Conservation (phyloP, 2,329 filamentous ascomycete species). For the Elsinoe perseae region DNA sequence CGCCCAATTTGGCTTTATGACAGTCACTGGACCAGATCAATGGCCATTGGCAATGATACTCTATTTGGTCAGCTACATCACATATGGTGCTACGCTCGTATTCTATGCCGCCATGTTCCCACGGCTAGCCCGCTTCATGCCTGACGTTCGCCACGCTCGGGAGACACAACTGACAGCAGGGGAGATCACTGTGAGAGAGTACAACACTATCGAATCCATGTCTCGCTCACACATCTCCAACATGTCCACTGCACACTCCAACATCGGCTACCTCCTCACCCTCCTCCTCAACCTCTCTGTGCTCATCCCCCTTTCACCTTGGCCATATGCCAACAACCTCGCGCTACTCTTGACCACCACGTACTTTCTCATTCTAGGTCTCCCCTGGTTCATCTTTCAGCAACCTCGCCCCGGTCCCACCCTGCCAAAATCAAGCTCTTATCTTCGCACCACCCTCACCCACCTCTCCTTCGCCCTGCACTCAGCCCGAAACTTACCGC, state of each 20-base stretch:
- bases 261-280: constrained; percentile 16
- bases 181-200: constrained; percentile 50
- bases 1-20: constrained; percentile 60
- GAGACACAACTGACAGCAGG: constrained; percentile 29
- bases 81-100: constrained; percentile 59
- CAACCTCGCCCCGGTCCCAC: constrained; percentile 11
- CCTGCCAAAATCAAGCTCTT: constrained; percentile 13
- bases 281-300: constrained; percentile 15
- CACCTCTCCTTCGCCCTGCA: constrained; percentile 51
- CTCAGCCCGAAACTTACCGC: constrained; percentile 57
- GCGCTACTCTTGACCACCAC: constrained; percentile 17
- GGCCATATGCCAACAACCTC: constrained; percentile 13
- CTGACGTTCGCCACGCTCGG: constrained; percentile 10
- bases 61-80: constrained; percentile 60
- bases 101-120: constrained; percentile 63
- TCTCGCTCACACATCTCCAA: constrained; percentile 16
- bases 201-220: constrained; percentile 53
- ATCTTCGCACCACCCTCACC: constrained; percentile 52
- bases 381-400: constrained; percentile 54
- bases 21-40: constrained; percentile 51
- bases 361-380: constrained; percentile 40
- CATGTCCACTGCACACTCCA: constrained; percentile 17
- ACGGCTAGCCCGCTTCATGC: constrained; percentile 31
- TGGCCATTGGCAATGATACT: constrained; percentile 55
- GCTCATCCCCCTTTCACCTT: constrained; percentile 7